A percentile compares a stretch with the other conserved stretches of the same genome.
These are phyloP conservation scores for Drechslerella dactyloides DNA, from an alignment of 2,329 filamentous ascomycete genomes.

Conservation along the genomic window DNA sequence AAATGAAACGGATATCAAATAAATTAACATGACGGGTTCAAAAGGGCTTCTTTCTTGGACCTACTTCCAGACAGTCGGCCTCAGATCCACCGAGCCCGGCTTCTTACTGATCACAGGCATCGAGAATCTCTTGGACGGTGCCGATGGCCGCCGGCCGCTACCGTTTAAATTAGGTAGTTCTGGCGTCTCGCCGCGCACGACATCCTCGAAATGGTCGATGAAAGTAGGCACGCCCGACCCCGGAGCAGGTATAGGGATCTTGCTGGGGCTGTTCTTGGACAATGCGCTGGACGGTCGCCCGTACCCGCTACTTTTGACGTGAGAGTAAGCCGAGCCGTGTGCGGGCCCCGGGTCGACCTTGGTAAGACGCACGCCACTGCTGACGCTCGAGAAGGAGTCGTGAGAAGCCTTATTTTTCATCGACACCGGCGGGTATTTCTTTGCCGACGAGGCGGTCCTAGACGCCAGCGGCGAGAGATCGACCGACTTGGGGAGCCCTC, in stretches of 20 bases:
- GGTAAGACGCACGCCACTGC: conserved; percentile 18
- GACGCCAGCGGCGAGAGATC: conserved; percentile 27
- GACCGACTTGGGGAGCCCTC: conserved; percentile 28
- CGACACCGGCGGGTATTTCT: conserved; percentile 37
- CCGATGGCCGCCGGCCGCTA: conserved; percentile 2
- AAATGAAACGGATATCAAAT: not conserved
- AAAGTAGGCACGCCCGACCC: not conserved
- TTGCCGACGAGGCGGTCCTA: conserved; percentile 19
- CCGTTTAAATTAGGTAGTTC: conserved; percentile 11
- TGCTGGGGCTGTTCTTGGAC: conserved; percentile 34
- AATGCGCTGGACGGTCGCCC: conserved; percentile 31
- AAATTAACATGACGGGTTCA: not conserved
- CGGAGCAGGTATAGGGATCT: conserved; percentile 21
- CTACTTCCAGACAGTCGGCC: conserved; percentile 28
- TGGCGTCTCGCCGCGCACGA: conserved; percentile 22
- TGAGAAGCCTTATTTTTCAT: conserved; percentile 44
- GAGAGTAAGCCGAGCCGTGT: conserved; percentile 31
- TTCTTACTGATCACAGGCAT: conserved; percentile 47
- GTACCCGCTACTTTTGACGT: conserved; percentile 44
- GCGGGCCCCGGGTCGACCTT: conserved; percentile 14
- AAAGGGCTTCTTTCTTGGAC: not conserved
- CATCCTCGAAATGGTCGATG: not conserved
- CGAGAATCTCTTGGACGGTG: conserved; percentile 36
- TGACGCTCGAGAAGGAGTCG: conserved; percentile 35
- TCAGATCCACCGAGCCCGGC: conserved; percentile 36